Evolutionary conservation across 2,329 filamentous ascomycete species (phyloP).

Genomic region (Alternaria atra): DNA sequence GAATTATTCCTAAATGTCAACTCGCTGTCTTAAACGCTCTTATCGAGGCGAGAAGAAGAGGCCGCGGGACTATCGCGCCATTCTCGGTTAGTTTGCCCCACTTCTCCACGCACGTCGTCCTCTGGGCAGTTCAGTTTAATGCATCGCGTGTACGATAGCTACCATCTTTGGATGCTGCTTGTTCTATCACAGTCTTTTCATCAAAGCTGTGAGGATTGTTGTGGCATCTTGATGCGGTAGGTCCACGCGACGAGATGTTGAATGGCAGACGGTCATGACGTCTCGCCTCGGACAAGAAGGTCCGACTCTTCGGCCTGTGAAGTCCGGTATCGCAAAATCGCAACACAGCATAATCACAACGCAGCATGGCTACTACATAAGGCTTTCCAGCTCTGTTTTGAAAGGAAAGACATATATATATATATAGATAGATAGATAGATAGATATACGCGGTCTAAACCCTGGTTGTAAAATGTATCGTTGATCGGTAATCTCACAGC

Average conservation of each 20-base stretch:
- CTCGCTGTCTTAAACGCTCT: not conserved
- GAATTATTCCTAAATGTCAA: slow-evolving; percentile 16
- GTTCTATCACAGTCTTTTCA: not conserved
- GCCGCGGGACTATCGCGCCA: slow-evolving; percentile 16
- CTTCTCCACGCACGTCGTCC: slow-evolving; percentile 12
- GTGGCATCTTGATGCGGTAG: not conserved
- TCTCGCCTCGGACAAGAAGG: slow-evolving; percentile 2
- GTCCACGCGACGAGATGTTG: not conserved
- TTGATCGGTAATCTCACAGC: too few relatives aligned
- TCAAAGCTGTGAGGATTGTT: not conserved
- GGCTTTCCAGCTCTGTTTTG: not conserved
- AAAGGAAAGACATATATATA: not conserved
- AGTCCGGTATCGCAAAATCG: not conserved
- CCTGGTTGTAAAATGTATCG: not conserved
- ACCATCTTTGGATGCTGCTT: slow-evolving; percentile 10
- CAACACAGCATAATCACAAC: not conserved
- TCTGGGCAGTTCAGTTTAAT: slow-evolving; percentile 13
- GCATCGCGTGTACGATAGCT: slow-evolving; percentile 15
- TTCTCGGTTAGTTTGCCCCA: slow-evolving; percentile 17
- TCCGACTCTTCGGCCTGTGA: slow-evolving; percentile 6
- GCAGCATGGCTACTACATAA: not conserved
- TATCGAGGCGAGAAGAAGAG: slow-evolving; percentile 24
- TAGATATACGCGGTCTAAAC: not conserved
- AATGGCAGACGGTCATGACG: not conserved
- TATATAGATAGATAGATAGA: too few relatives aligned